Conservation (phyloP, 208 protist species). For the Crithidia thermophila region DNA sequence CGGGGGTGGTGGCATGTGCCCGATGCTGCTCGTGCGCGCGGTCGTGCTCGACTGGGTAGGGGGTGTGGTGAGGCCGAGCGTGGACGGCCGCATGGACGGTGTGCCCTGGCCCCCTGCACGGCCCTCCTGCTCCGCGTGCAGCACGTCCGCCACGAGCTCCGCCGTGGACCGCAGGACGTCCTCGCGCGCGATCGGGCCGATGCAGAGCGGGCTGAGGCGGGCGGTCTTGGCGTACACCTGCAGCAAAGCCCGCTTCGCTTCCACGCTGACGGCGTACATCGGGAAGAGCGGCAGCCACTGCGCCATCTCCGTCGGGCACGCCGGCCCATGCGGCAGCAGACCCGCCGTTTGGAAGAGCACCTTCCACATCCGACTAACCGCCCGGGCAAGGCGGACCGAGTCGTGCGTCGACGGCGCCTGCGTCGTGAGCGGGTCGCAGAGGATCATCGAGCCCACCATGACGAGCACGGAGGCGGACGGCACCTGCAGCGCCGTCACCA, state of each 20-base stretch:
- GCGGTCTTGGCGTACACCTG: conserved; percentile 38
- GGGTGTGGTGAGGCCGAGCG: not conserved
- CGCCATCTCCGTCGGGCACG: conserved; percentile 46
- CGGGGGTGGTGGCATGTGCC: not conserved
- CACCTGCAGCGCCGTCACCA: conserved; percentile 46
- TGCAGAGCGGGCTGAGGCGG: conserved; percentile 16
- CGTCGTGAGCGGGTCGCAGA: not conserved
- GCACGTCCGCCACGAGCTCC: not conserved
- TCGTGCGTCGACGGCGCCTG: conserved; percentile 11
- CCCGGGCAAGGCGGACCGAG: conserved; percentile 12
- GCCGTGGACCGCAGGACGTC: conserved; percentile 34
- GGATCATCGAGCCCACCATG: conserved; percentile 27
- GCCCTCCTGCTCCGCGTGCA: not conserved
- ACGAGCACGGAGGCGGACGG: conserved; percentile 33
- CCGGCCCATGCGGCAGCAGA: conserved; percentile 44
- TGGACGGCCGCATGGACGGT: not conserved
- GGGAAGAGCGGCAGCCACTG: conserved; percentile 63
- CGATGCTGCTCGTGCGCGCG: not conserved
- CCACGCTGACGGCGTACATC: conserved; percentile 46
- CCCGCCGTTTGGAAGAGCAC: conserved; percentile 57
- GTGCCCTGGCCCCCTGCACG: not conserved
- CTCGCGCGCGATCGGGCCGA: conserved; percentile 39
- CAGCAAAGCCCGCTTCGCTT: conserved; percentile 47
- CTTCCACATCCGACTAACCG: conserved; percentile 36
- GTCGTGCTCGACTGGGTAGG: not conserved